phyloP scores from a whole-genome alignment of 139 green algal genomes.

The Closterium sp. region DNA sequence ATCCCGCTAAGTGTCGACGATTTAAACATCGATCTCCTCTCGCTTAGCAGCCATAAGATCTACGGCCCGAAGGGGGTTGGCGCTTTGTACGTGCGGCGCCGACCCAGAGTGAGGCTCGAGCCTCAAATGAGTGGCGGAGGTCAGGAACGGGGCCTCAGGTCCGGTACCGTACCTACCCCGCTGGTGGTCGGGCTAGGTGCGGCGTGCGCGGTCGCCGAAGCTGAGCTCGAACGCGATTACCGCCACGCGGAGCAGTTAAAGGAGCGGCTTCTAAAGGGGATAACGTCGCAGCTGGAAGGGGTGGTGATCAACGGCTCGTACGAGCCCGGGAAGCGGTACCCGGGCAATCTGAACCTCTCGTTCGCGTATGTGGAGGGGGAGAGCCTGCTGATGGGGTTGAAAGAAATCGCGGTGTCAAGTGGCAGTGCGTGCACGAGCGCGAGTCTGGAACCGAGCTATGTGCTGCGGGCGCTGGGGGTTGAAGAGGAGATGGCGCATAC shows the following conservation, averaged over 20 bases:
- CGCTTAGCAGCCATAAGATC: slow-evolving; percentile 95
- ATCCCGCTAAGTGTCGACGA: slow-evolving; percentile 88
- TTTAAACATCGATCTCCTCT: slow-evolving; percentile 88
- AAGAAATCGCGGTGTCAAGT: slow-evolving; percentile 86
- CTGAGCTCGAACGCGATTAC: slow-evolving; percentile 58
- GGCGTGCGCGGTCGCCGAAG: slow-evolving; percentile 76
- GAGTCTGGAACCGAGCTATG: slow-evolving; percentile 93
- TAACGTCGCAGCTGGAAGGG: slow-evolving; percentile 69
- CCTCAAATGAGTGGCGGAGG: slow-evolving; percentile 90
- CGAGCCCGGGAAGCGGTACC: slow-evolving; percentile 65
- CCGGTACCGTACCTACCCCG: slow-evolving; percentile 80
- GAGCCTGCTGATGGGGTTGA: slow-evolving; percentile 91
- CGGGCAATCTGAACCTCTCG: slow-evolving; percentile 92
- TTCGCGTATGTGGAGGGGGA: slow-evolving; percentile 96
- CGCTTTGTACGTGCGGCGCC: slow-evolving; percentile 90
- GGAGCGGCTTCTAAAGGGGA: slow-evolving; percentile 76
- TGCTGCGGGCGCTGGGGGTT: slow-evolving; percentile 93
- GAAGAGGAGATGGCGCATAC: slow-evolving; percentile 98
- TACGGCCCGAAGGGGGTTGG: slow-evolving; percentile 98
- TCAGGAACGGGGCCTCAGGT: slow-evolving; percentile 85
- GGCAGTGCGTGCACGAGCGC: slow-evolving; percentile 92
- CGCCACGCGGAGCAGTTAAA: slow-evolving; percentile 72
- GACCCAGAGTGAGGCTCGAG: slow-evolving; percentile 91
- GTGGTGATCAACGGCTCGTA: slow-evolving; percentile 84
- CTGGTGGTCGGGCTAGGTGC: slow-evolving; percentile 87